Conservation (phyloP, 2,329 filamentous ascomycete genomes). For the Fusarium tjaetaba region DNA sequence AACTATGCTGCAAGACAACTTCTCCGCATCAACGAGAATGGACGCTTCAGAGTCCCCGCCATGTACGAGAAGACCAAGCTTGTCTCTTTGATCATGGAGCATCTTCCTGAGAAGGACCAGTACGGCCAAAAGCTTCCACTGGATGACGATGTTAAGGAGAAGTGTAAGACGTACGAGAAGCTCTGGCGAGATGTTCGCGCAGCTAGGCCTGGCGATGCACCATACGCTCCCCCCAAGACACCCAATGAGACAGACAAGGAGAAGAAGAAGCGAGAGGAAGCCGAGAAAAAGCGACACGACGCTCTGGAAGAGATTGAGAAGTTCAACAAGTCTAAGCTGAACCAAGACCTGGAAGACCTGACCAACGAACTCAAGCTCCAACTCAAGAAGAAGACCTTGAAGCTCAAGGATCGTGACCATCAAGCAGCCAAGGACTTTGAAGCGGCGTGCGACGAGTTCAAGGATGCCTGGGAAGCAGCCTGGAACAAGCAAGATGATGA, state of each 20-base stretch:
- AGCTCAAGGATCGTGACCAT: not conserved
- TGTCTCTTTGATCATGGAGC: not conserved
- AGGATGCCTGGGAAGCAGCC: not conserved
- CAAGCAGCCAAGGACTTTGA: not conserved
- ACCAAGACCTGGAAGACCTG: not conserved
- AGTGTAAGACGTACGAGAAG: not conserved
- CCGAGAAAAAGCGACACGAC: rapidly evolving
- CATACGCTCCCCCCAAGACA: not conserved
- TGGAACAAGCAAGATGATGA: constrained; percentile 7
- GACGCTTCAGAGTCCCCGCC: constrained; percentile 47
- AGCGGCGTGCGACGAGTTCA: not conserved
- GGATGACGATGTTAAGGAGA: not conserved
- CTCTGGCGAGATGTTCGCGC: not conserved
- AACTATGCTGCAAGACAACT: constrained; percentile 81
- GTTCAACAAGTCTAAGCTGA: not conserved
- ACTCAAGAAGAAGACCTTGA: not conserved
- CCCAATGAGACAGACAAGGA: not conserved
- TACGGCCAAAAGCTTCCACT: not conserved
- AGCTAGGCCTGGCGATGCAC: not conserved
- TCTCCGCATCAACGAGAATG: constrained; percentile 57
- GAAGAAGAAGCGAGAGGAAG: not conserved
- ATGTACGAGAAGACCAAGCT: not conserved
- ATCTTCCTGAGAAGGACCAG: not conserved
- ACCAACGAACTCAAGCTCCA: not conserved
- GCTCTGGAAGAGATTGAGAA: not conserved